Evolutionary conservation across 129 eudicot species (phyloP), one percentile per base, ranked within the genome.

Genomic region (Centrapalus pauciflorus): DNA sequence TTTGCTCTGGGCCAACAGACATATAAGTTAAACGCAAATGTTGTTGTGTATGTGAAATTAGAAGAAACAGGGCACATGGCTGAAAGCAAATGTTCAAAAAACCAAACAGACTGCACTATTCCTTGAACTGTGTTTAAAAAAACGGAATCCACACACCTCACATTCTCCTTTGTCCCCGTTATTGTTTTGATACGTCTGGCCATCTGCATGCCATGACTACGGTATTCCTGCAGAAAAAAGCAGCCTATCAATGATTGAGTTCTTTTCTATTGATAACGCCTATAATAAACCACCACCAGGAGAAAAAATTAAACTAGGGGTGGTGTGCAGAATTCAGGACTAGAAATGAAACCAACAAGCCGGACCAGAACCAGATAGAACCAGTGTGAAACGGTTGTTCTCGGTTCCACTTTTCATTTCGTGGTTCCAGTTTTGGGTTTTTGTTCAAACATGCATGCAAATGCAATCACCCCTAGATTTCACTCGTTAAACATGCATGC

Each of bases 151-250:
- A 40, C 80, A 80, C 68, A 92, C 98, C 95, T 88, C 55, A 92
- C 88, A 41, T 65, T 85, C 52, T 85, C 98, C 60, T 68, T 64
- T 52, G 95, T 61, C 48, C 95, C 98, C 5, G 78, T 74, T 64
- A 85, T 79, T 7, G 82, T 74, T 74, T 68, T 83, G 67, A 92
- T 83, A 55, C 64, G 79, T 72, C 98, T 79, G 38, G 70, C 77
- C 52, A 92, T 85, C 61, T 71, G 74, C 67, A 34, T 65, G 64
- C 70, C 96, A 73, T 83, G 90, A 48, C 55, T 79, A 26, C 73
- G 67, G 28, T 66, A 79, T 50, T 81, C 96, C 96, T 91, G 84
- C 76, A 40, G 33, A 64, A 7, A 69, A 20, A 35, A 29, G 48
- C 30, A 57, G 16, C 24, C 16, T 51, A 28, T 49, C 59, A 72